phyloP scores from a whole-genome alignment of 768 basidiomycete species.

The Phaffia tasmanica region DNA sequence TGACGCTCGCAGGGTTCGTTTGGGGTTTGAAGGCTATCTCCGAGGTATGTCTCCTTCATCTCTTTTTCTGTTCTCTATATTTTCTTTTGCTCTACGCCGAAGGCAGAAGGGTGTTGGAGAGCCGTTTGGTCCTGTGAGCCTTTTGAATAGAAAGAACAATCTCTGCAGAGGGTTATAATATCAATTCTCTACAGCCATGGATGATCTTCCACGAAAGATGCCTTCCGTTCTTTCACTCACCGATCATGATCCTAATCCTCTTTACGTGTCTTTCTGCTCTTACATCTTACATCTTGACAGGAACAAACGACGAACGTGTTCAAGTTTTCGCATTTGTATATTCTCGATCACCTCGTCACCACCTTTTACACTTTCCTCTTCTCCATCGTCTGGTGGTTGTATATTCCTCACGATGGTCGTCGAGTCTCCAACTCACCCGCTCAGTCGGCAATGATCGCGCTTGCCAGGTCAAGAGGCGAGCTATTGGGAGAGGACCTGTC shows the following conservation, averaged over 20 bases:
- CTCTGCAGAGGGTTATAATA: background rate
- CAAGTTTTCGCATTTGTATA: conserved; percentile 83
- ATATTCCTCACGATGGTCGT: conserved; percentile 81
- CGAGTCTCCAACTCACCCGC: conserved; percentile 71
- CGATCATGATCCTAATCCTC: background rate
- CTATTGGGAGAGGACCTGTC: conserved; percentile 46
- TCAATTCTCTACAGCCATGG: background rate
- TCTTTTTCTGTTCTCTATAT: background rate
- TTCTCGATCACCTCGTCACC: conserved; percentile 78
- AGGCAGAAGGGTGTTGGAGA: no score
- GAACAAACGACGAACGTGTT: conserved; percentile 76
- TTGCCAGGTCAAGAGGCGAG: conserved; percentile 36
- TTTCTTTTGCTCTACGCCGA: background rate
- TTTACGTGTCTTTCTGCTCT: background rate
- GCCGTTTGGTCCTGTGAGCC: background rate
- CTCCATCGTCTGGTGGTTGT: conserved; percentile 77
- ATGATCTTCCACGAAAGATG: background rate
- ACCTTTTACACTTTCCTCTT: conserved; percentile 91
- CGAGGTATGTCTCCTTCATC: conserved; percentile 48
- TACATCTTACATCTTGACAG: conserved; percentile 40
- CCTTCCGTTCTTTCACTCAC: background rate
- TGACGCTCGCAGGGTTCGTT: conserved; percentile 62
- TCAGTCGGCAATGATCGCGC: conserved; percentile 65
- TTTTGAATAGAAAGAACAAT: background rate
- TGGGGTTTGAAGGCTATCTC: conserved; percentile 84